Evolutionary conservation across 163 green algal genomes (phyloP).

Genomic region (Scenedesmus sp.): DNA sequence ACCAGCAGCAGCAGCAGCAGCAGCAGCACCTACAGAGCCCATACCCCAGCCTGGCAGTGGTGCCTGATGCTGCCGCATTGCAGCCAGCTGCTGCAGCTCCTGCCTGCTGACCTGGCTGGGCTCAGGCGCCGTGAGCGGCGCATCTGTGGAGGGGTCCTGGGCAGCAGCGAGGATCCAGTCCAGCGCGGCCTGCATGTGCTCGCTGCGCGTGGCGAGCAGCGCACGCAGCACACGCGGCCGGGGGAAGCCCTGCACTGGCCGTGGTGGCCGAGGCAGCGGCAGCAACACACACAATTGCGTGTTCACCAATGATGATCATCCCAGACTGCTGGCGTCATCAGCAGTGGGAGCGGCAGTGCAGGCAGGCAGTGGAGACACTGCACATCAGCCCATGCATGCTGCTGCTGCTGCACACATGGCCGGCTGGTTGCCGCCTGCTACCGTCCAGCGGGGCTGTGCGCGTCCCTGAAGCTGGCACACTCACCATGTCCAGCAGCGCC

Average conservation of each 20-base stretch:
- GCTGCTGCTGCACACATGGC: not conserved
- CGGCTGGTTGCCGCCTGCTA: too few relatives aligned
- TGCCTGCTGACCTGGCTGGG: not conserved
- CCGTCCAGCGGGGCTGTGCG: not conserved
- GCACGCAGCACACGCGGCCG: constrained; percentile 58
- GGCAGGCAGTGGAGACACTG: not conserved
- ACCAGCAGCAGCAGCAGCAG: too few relatives aligned
- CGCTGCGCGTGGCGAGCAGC: constrained; percentile 66
- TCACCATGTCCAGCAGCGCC: constrained; percentile 33
- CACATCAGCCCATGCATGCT: not conserved
- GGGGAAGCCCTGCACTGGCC: constrained; percentile 64
- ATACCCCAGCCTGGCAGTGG: constrained; percentile 22
- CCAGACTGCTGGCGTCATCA: not conserved
- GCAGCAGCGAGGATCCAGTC: constrained; percentile 78
- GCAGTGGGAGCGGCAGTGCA: not conserved
- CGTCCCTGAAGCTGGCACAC: not conserved
- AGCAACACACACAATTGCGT: too few relatives aligned
- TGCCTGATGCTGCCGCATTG: constrained; percentile 45
- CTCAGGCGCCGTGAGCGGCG: constrained; percentile 46
- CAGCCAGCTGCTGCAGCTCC: constrained; percentile 35
- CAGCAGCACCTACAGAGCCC: constrained; percentile 3
- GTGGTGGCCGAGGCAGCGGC: not conserved
- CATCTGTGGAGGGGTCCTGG: constrained; percentile 62
- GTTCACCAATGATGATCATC: too few relatives aligned
- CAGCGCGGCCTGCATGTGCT: constrained; percentile 75